Percentiles rank a stretch among this genome's conserved stretches.
These are phyloP conservation scores for Juncus inflexus DNA, from an alignment of 176 grass and related monocot species.

Conservation along the genomic window DNA sequence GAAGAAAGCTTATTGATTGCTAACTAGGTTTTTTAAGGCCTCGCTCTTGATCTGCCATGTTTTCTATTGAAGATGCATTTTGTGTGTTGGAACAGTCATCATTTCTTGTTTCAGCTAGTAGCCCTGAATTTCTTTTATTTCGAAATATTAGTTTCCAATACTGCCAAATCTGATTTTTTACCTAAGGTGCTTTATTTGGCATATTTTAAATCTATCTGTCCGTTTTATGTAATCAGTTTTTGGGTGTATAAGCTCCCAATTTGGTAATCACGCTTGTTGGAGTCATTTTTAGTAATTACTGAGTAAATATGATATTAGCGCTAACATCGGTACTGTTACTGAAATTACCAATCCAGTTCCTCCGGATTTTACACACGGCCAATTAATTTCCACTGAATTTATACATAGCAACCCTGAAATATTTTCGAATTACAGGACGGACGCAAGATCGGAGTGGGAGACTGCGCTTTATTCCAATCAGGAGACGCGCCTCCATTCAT, in stretches of 20 bases:
- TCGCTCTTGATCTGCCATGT: too few species aligned
- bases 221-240: background rate
- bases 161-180: background rate
- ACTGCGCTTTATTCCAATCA: conserved; percentile 79
- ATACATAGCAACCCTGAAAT: conserved; percentile 14
- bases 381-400: background rate
- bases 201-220: background rate
- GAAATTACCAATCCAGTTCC: conserved; percentile 7
- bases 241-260: too few species aligned
- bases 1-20: too few species aligned
- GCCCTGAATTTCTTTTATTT: too few species aligned
- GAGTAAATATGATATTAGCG: too few species aligned
- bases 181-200: background rate
- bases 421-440: conserved; percentile 56
- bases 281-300: too few species aligned
- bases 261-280: too few species aligned
- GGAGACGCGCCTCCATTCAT: conserved; percentile 72
- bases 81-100: too few species aligned
- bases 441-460: conserved; percentile 60
- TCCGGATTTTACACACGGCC: conserved; percentile 8
- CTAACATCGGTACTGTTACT: background rate
- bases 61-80: too few species aligned
- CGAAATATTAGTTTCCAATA: too few species aligned
- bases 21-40: too few species aligned
- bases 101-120: too few species aligned